Conservation (phyloP, 1,284 basidiomycete genomes). For the Fomitopsis pinicola region DNA sequence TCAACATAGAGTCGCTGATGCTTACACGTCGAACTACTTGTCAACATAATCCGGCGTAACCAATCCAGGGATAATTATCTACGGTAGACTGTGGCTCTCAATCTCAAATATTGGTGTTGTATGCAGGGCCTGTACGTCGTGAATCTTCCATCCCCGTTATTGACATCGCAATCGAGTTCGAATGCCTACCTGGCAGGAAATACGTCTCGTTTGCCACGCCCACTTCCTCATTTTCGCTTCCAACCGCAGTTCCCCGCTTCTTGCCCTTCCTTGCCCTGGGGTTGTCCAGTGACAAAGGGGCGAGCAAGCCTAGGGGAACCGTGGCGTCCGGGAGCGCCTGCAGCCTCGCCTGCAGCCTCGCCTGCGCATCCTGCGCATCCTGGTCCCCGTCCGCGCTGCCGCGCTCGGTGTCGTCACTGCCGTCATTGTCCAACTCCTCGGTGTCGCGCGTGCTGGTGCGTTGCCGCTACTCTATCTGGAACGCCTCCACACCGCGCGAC, state of each 20-base stretch:
- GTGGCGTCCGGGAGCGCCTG: slow-evolving; percentile 58
- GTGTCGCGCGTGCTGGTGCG: slow-evolving; percentile 15
- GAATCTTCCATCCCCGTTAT: neutral
- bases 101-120: slow-evolving; percentile 61
- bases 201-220: slow-evolving; percentile 81
- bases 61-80: slow-evolving; percentile 80
- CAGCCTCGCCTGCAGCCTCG: slow-evolving; percentile 42
- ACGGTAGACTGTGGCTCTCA: slow-evolving; percentile 78
- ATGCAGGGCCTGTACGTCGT: slow-evolving; percentile 51
- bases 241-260: slow-evolving; percentile 34
- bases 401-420: slow-evolving; percentile 22
- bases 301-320: slow-evolving; percentile 71
- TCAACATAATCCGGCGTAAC: slow-evolving; percentile 80
- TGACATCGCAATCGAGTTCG: neutral
- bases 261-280: slow-evolving; percentile 32
- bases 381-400: slow-evolving; percentile 24
- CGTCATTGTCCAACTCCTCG: slow-evolving; percentile 20
- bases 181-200: slow-evolving; percentile 65
- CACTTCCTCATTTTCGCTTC: slow-evolving; percentile 58
- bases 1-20: slow-evolving; percentile 9
- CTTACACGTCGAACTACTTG: slow-evolving; percentile 79
- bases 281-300: slow-evolving; percentile 61
- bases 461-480: slow-evolving; percentile 37
- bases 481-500: slow-evolving; percentile 31
- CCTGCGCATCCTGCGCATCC: slow-evolving; percentile 31